Evolutionary conservation across 495 filamentous ascomycete genomes (phyloP).

Genomic region (Talaromyces proteolyticus): DNA sequence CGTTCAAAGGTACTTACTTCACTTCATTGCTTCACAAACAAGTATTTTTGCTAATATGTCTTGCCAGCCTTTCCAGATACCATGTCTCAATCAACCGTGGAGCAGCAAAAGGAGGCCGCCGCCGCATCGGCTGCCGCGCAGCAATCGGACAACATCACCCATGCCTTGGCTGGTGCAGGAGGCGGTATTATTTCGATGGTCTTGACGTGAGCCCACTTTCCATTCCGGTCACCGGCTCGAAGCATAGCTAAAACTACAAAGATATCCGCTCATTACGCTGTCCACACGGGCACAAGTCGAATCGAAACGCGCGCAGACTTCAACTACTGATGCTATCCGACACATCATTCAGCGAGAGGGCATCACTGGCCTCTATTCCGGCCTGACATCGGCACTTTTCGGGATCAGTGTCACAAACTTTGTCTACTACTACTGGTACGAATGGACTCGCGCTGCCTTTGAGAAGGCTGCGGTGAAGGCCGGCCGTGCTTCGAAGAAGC

Average conservation of each 20-base stretch:
- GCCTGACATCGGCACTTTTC: slow-evolving; percentile 85
- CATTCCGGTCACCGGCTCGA: slow-evolving; percentile 1
- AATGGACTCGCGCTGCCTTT: slow-evolving; percentile 90
- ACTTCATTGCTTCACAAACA: too few relatives aligned
- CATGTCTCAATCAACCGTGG: slow-evolving; percentile 36
- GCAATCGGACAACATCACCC: slow-evolving; percentile 87
- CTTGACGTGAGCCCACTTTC: slow-evolving; percentile 61
- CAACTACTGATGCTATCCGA: slow-evolving; percentile 72
- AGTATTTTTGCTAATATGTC: too few relatives aligned
- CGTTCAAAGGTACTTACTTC: too few relatives aligned
- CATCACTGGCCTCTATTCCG: slow-evolving; percentile 78
- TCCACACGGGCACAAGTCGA: slow-evolving; percentile 98
- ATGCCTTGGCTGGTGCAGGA: slow-evolving; percentile 81
- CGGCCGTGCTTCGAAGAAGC: slow-evolving; percentile 72
- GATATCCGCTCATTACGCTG: slow-evolving; percentile 94
- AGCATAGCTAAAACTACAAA: slow-evolving; percentile 22
- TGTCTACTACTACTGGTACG: slow-evolving; percentile 99
- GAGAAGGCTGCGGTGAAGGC: slow-evolving; percentile 70
- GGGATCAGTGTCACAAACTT: slow-evolving; percentile 99
- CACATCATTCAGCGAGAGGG: slow-evolving; percentile 91
- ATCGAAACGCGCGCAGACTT: slow-evolving; percentile 81
- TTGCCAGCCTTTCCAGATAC: too few relatives aligned
- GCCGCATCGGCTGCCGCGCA: slow-evolving; percentile 46
- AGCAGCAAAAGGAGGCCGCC: slow-evolving; percentile 27
- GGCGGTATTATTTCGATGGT: slow-evolving; percentile 94